phyloP scores from a whole-genome alignment of 1,284 basidiomycete species.

The Tylopilus sp. region DNA sequence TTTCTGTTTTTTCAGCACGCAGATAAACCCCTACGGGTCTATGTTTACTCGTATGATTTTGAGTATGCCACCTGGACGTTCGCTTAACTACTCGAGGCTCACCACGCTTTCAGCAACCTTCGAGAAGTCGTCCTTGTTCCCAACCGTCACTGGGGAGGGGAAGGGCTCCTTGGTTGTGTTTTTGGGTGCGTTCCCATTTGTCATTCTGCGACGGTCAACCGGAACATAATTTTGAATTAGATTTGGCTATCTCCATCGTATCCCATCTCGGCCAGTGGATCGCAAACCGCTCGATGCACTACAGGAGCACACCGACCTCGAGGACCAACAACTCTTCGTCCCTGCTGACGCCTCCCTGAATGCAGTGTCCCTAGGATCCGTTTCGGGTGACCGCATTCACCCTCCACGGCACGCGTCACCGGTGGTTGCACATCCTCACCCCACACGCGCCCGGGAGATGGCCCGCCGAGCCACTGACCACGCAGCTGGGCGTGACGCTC shows the following conservation, averaged over 20 bases:
- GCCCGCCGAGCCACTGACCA: constrained; percentile 19
- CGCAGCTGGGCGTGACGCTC: constrained; percentile 14
- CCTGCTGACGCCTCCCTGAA: constrained; percentile 53
- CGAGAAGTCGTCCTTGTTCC: constrained; percentile 91
- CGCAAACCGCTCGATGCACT: constrained; percentile 53
- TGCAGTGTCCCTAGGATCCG: constrained; percentile 10
- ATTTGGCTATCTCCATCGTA: constrained; percentile 85
- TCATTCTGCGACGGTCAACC: constrained; percentile 3
- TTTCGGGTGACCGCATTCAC: constrained; percentile 7
- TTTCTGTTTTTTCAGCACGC: constrained; percentile 60
- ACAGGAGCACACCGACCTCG: constrained; percentile 47
- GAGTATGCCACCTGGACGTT: constrained; percentile 60
- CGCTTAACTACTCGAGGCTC: constrained; percentile 6
- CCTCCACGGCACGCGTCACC: constrained; percentile 14
- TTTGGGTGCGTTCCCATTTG: constrained; percentile 66
- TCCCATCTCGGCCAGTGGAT: constrained; percentile 65
- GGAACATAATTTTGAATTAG: constrained; percentile 33
- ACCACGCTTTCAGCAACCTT: constrained; percentile 58
- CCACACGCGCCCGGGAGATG: constrained; percentile 25
- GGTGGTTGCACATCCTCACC: constrained; percentile 31
- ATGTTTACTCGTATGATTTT: constrained; percentile 97
- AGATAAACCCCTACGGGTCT: constrained; percentile 89
- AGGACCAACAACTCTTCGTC: constrained; percentile 65
- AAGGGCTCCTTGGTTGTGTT: constrained; percentile 89
- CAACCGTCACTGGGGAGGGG: constrained; percentile 94